Conservation (phyloP, 1,284 basidiomycete genomes). For the Amylostereum areolatum region DNA sequence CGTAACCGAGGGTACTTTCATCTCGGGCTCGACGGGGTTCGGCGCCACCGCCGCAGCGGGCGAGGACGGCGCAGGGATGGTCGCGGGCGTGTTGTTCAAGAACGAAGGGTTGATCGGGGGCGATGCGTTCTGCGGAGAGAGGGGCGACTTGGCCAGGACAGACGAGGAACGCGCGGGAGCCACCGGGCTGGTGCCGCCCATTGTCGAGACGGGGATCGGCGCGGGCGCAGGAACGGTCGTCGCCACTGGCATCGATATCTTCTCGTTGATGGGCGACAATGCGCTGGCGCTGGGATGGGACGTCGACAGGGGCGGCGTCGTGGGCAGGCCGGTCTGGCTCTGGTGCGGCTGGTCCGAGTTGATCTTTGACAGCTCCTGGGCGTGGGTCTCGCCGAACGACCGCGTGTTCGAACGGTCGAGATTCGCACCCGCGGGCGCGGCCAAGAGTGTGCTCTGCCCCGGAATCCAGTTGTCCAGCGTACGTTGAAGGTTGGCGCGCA, state of each 20-base stretch:
- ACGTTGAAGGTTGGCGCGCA: slow-evolving; percentile 68
- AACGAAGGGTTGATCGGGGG: slow-evolving; percentile 44
- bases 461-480: slow-evolving; percentile 71
- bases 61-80: slow-evolving; percentile 32
- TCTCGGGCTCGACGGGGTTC: slow-evolving; percentile 22
- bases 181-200: not conserved
- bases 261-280: not conserved
- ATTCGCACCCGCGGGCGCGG: slow-evolving; percentile 37
- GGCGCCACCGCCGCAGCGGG: slow-evolving; percentile 22
- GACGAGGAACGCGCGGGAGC: not conserved
- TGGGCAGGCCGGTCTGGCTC: slow-evolving; percentile 26
- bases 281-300: slow-evolving; percentile 5
- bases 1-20: slow-evolving; percentile 28
- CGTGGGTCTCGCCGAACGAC: slow-evolving; percentile 78
- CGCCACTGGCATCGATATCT: not conserved
- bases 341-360: slow-evolving; percentile 30
- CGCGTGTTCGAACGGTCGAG: slow-evolving; percentile 64
- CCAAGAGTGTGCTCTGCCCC: slow-evolving; percentile 49
- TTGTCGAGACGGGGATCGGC: slow-evolving; percentile 1
- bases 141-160: slow-evolving; percentile 12
- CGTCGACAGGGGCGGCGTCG: slow-evolving; percentile 13
- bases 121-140: slow-evolving; percentile 17
- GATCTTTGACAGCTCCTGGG: slow-evolving; percentile 60
- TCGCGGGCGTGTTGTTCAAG: slow-evolving; percentile 53
- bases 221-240: slow-evolving; percentile 3